Percentiles rank a stretch among this genome's conserved stretches.
These are phyloP conservation scores for Leptographium radiaticola DNA, from an alignment of 2,329 filamentous ascomycete genomes.

Conservation along the genomic window DNA sequence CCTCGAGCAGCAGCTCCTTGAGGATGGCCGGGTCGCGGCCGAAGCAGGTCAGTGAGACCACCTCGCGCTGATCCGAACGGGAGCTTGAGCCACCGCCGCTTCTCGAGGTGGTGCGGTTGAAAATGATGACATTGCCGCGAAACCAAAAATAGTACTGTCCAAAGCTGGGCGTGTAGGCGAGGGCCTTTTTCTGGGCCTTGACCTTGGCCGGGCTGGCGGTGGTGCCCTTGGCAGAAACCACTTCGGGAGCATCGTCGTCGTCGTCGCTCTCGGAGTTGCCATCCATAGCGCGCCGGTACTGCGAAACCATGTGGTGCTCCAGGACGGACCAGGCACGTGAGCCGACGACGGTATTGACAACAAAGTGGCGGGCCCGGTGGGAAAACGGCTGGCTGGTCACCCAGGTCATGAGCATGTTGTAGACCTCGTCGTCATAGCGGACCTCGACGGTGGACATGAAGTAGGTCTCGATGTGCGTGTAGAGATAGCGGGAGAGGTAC, in stretches of 20 bases:
- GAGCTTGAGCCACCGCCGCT: slow-evolving; percentile 22
- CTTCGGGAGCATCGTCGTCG: background rate
- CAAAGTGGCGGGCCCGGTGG: slow-evolving; percentile 44
- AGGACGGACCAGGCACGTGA: slow-evolving; percentile 37
- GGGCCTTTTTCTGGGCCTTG: slow-evolving; percentile 23
- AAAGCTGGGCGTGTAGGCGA: slow-evolving; percentile 53
- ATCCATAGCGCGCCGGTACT: slow-evolving; percentile 21
- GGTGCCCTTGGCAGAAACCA: background rate
- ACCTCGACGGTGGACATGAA: slow-evolving; percentile 56
- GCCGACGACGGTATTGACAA: slow-evolving; percentile 50
- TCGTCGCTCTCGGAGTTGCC: slow-evolving; percentile 7
- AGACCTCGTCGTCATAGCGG: slow-evolving; percentile 57
- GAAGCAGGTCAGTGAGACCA: slow-evolving; percentile 47
- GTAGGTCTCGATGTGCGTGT: slow-evolving; percentile 33
- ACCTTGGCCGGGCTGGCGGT: background rate
- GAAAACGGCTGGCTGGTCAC: slow-evolving; percentile 50
- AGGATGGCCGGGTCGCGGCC: slow-evolving; percentile 46
- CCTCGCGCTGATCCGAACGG: slow-evolving; percentile 32
- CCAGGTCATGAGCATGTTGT: slow-evolving; percentile 61
- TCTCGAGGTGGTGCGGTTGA: slow-evolving; percentile 38
- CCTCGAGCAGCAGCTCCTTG: slow-evolving; percentile 49
- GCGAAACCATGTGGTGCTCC: slow-evolving; percentile 28
- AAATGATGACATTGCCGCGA: slow-evolving; percentile 41
- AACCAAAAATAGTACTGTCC: slow-evolving; percentile 60
- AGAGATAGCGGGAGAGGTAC: slow-evolving; percentile 37